Percentiles rank a stretch among this genome's conserved stretches.
Conservation (phyloP, 2,329 filamentous ascomycete species). For the Pseudocercospora fuligena region DNA sequence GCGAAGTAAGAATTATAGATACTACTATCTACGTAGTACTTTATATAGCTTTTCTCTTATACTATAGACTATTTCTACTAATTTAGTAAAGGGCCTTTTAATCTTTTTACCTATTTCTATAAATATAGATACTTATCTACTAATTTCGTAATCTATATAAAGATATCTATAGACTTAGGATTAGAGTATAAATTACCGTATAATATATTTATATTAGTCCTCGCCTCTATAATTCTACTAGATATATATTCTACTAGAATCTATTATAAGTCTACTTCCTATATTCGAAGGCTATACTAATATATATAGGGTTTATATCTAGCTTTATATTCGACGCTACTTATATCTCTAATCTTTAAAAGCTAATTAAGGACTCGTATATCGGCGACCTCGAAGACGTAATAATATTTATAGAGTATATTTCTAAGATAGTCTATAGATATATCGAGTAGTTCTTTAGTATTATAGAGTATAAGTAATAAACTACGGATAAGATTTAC, state of each 20-base stretch:
- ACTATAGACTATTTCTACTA: background rate
- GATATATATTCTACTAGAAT: background rate
- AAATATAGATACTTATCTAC: background rate
- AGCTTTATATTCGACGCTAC: background rate
- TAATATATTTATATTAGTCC: background rate
- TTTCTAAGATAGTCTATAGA: background rate
- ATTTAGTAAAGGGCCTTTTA: background rate
- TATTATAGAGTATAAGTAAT: background rate
- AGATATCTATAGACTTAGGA: background rate
- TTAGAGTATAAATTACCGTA: background rate
- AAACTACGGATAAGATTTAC: background rate
- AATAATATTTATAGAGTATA: background rate
- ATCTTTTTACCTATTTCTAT: background rate
- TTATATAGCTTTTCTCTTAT: background rate
- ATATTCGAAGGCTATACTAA: too few relatives aligned
- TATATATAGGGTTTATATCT: background rate
- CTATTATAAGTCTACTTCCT: background rate
- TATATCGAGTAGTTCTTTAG: background rate
- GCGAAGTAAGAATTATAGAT: background rate
- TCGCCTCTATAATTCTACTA: background rate
- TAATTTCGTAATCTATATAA: background rate
- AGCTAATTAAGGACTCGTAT: background rate
- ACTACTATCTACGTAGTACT: background rate
- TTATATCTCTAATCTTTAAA: background rate
- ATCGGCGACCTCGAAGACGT: background rate